Evolutionary conservation across 768 basidiomycete genomes (phyloP).

Genomic region (Coprinopsis sp.): DNA sequence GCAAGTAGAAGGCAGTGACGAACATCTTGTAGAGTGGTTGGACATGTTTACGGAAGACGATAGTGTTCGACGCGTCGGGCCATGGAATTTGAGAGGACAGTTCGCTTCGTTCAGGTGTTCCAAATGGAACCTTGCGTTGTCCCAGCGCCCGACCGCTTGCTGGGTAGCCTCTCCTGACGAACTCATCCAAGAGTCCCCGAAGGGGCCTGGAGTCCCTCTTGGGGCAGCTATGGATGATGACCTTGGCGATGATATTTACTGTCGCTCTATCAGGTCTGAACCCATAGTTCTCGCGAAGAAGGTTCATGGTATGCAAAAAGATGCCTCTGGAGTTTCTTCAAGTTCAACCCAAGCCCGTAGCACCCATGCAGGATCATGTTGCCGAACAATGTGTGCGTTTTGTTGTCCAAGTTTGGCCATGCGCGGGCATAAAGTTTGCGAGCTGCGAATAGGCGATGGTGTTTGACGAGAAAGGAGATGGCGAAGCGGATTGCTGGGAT

Average conservation of each 20-base stretch:
- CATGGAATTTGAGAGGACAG: constrained; percentile 11
- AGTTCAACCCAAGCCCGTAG: constrained; percentile 32
- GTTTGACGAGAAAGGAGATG: constrained; percentile 35
- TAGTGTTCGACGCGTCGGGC: constrained; percentile 31
- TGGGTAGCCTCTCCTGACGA: constrained; percentile 59
- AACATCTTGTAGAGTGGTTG: constrained; percentile 71
- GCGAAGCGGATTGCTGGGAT: constrained; percentile 27
- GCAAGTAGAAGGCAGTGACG: constrained; percentile 55
- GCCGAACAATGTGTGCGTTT: constrained; percentile 40
- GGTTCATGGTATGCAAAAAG: constrained; percentile 35
- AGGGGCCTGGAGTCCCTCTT: constrained; percentile 40
- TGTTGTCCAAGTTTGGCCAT: constrained; percentile 22
- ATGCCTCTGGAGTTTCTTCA: constrained; percentile 44
- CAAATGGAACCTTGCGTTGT: constrained; percentile 41
- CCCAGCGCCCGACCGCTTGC: constrained; percentile 27
- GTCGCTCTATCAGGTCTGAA: constrained; percentile 68
- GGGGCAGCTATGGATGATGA: constrained; percentile 47
- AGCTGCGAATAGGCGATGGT: constrained; percentile 40
- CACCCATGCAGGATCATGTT: constrained; percentile 54
- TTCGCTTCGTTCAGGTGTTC: too few species aligned
- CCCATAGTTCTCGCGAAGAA: constrained; percentile 37
- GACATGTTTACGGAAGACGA: constrained; percentile 57
- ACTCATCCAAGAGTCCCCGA: constrained; percentile 58
- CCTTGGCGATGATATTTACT: constrained; percentile 62
- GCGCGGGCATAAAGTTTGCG: constrained; percentile 34